A percentile compares a stretch with the other conserved stretches of the same genome.
Evolutionary conservation across 2,329 filamentous ascomycete genomes (phyloP).

Genomic region (Geosmithia putterillii): DNA sequence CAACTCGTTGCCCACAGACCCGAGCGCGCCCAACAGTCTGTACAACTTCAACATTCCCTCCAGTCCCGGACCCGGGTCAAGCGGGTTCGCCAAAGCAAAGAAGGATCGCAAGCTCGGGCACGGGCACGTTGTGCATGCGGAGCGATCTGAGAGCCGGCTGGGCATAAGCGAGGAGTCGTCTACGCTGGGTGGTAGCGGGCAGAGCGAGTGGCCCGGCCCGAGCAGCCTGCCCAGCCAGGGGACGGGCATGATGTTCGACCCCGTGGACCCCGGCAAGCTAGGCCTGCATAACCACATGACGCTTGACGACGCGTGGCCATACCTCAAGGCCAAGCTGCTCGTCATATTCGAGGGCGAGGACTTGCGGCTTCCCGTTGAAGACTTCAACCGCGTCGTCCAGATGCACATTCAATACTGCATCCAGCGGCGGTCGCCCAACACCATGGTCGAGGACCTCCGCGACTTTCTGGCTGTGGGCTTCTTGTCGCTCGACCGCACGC

Average conservation of each 20-base stretch:
- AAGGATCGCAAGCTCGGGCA: constrained; percentile 79
- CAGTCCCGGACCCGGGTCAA: constrained; percentile 53
- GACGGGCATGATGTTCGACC: constrained; percentile 33
- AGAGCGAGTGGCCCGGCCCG: constrained; percentile 39
- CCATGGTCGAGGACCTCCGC: constrained; percentile 63
- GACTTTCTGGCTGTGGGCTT: constrained; percentile 76
- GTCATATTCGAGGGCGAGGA: constrained; percentile 76
- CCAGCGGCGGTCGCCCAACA: constrained; percentile 56
- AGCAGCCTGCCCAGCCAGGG: constrained; percentile 36
- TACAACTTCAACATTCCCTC: constrained; percentile 69
- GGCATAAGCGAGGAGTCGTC: constrained; percentile 42
- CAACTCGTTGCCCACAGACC: constrained; percentile 65
- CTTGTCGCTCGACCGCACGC: constrained; percentile 68
- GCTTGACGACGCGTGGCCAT: constrained; percentile 71
- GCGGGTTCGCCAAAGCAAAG: constrained; percentile 68
- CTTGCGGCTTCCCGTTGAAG: constrained; percentile 66
- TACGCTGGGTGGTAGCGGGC: constrained; percentile 12
- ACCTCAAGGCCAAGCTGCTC: constrained; percentile 62
- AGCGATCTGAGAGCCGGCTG: constrained; percentile 40
- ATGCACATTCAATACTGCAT: constrained; percentile 71
- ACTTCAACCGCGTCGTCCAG: constrained; percentile 69
- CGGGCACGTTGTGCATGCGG: too few species aligned
- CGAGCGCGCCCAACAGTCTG: constrained; percentile 60
- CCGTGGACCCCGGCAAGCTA: constrained; percentile 41
- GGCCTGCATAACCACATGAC: constrained; percentile 56